These are phyloP conservation scores for Fraxinus xanthoxyloides DNA, from an alignment of 305 asterid genomes.

Conservation along the genomic window DNA sequence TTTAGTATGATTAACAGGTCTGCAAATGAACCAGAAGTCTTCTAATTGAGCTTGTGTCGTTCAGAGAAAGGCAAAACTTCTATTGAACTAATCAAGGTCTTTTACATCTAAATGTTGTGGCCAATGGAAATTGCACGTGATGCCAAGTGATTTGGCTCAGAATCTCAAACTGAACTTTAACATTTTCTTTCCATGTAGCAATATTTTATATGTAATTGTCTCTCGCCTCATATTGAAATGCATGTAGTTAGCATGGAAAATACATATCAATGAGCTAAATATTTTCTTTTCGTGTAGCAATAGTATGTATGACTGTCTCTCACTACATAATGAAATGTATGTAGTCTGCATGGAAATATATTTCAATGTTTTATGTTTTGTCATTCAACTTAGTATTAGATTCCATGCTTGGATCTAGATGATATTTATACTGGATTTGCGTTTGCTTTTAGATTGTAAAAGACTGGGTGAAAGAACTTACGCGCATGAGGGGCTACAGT, in stretches of 20 bases:
- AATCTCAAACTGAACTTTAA: background rate
- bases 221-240: background rate
- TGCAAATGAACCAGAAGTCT: background rate
- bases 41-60: background rate
- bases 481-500: conserved; percentile 73
- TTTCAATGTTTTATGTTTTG: background rate
- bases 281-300: background rate
- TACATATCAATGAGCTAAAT: background rate
- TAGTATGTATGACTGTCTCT: background rate
- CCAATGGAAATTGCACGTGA: background rate
- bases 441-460: conserved; percentile 58
- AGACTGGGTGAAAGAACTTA: conserved; percentile 83
- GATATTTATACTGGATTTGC: background rate
- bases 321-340: background rate
- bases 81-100: background rate
- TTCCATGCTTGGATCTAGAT: conserved; percentile 9
- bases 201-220: background rate
- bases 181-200: background rate
- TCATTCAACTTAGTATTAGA: background rate
- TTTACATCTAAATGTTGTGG: background rate
- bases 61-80: background rate
- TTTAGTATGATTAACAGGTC: background rate
- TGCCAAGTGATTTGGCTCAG: background rate
- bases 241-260: background rate
- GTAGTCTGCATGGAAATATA: background rate